Evolutionary conservation across 768 basidiomycete species (phyloP).

Genomic region (Inosperma sp.): DNA sequence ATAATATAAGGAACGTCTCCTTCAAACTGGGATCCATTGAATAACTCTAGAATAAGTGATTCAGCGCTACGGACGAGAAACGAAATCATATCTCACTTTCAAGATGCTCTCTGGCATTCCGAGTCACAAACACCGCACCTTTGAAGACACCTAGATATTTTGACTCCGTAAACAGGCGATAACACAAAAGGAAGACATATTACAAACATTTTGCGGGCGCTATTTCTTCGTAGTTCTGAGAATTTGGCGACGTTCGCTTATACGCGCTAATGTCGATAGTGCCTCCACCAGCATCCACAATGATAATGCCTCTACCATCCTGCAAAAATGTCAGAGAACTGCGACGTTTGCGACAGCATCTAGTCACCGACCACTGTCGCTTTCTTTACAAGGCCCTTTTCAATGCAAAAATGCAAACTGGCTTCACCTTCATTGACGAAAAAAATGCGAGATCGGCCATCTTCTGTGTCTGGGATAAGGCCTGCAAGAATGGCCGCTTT

Average conservation of each 20-base stretch:
- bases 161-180: background rate
- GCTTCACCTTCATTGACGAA: constrained; percentile 60
- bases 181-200: constrained; percentile 8
- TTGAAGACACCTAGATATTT: constrained; percentile 38
- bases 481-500: constrained; percentile 47
- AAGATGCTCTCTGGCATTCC: constrained; percentile 32
- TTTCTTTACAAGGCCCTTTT: constrained; percentile 30
- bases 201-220: constrained; percentile 41
- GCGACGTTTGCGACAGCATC: background rate
- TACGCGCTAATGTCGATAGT: constrained; percentile 57
- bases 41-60: constrained; percentile 21
- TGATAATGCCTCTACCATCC: constrained; percentile 42
- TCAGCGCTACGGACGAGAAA: background rate
- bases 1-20: constrained; percentile 42
- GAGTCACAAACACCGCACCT: constrained; percentile 42
- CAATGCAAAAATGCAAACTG: constrained; percentile 48
- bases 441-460: constrained; percentile 38
- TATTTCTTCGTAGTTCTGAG: constrained; percentile 41
- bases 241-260: constrained; percentile 17
- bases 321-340: constrained; percentile 13
- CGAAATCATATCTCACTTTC: constrained; percentile 25
- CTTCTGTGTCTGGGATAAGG: constrained; percentile 36
- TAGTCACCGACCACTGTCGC: constrained; percentile 14
- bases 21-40: constrained; percentile 34
- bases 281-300: constrained; percentile 58